Evolutionary conservation across 805 yeast species (phyloP).

Genomic region (Sungouiella thailandica): DNA sequence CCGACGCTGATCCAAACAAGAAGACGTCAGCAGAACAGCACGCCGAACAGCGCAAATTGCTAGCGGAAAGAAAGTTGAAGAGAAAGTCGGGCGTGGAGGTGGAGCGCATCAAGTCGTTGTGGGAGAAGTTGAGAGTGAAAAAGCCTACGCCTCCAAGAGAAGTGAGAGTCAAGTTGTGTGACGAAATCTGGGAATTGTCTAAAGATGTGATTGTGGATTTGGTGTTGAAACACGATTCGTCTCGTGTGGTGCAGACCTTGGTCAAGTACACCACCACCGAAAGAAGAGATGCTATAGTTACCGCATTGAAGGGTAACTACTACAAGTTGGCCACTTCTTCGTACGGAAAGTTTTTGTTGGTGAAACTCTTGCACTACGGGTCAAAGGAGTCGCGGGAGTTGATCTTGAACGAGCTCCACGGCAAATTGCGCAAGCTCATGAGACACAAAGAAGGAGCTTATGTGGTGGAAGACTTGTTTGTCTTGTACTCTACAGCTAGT

Average conservation of each 20-base stretch:
- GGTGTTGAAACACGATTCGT: conserved; percentile 93
- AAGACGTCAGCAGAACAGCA: conserved; percentile 62
- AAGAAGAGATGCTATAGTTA: conserved; percentile 66
- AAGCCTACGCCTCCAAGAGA: conserved; percentile 75
- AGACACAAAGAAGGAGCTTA: conserved; percentile 98
- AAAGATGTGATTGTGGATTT: conserved; percentile 75
- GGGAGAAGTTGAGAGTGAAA: conserved; percentile 90
- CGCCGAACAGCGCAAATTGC: conserved; percentile 72
- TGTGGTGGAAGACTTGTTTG: conserved; percentile 89
- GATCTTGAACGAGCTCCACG: conserved; percentile 82
- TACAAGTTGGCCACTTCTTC: conserved; percentile 85
- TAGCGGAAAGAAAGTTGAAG: conserved; percentile 78
- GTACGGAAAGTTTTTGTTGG: conserved; percentile 87
- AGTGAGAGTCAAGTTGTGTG: conserved; percentile 69
- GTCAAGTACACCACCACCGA: conserved; percentile 80
- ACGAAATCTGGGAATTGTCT: conserved; percentile 81
- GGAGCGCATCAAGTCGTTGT: conserved; percentile 74
- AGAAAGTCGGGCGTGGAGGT: conserved; percentile 86
- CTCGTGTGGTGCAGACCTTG: conserved; percentile 91
- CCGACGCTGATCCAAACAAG: conserved; percentile 37
- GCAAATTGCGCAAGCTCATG: conserved; percentile 85
- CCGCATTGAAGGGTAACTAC: conserved; percentile 66
- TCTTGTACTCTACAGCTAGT: conserved; percentile 75
- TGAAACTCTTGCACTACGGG: conserved; percentile 90
- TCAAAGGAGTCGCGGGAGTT: conserved; percentile 70